A percentile compares a stretch with the other conserved stretches of the same genome.
phyloP scores from a whole-genome alignment of 139 green algal species.

The Chlorella sp. region DNA sequence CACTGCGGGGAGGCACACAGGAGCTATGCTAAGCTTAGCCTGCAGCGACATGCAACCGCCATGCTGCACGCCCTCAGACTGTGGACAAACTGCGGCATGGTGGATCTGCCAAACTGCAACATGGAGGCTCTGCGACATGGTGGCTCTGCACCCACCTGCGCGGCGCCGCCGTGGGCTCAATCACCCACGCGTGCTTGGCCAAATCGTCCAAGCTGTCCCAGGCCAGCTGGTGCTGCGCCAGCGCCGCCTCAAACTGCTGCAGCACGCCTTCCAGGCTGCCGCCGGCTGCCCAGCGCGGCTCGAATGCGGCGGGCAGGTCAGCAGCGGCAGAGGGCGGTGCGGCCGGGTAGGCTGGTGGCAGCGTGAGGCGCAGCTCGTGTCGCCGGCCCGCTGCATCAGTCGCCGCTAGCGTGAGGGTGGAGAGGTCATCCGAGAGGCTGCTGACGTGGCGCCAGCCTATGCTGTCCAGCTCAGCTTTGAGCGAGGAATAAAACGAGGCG shows the following conservation, averaged over 20 bases:
- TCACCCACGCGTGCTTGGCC: constrained; percentile 27
- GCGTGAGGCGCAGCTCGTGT: constrained; percentile 23
- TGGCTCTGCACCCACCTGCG: constrained; percentile 19
- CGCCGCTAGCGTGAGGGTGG: constrained; percentile 7
- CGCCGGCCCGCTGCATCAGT: constrained; percentile 16
- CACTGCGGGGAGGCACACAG: not conserved
- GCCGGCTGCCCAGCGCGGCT: not conserved
- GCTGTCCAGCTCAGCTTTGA: constrained; percentile 18
- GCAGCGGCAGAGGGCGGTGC: not conserved
- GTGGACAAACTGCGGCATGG: too few species aligned
- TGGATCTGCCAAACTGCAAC: too few species aligned
- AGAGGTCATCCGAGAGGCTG: constrained; percentile 31
- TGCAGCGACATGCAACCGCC: too few species aligned
- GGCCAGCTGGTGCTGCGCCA: constrained; percentile 31
- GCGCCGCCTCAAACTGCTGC: constrained; percentile 28
- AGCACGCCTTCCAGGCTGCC: not conserved
- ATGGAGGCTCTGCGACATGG: too few species aligned
- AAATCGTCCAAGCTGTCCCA: constrained; percentile 43
- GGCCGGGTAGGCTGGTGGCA: constrained; percentile 32
- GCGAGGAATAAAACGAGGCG: constrained; percentile 17
- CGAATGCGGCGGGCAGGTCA: constrained; percentile 33
- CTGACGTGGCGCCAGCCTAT: constrained; percentile 25
- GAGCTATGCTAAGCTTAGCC: not conserved
- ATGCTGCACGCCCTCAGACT: too few species aligned
- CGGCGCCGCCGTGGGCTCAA: constrained; percentile 33